phyloP scores from a whole-genome alignment of 192 early-diverging fungal genomes.

The Mortierella hygrophila region DNA sequence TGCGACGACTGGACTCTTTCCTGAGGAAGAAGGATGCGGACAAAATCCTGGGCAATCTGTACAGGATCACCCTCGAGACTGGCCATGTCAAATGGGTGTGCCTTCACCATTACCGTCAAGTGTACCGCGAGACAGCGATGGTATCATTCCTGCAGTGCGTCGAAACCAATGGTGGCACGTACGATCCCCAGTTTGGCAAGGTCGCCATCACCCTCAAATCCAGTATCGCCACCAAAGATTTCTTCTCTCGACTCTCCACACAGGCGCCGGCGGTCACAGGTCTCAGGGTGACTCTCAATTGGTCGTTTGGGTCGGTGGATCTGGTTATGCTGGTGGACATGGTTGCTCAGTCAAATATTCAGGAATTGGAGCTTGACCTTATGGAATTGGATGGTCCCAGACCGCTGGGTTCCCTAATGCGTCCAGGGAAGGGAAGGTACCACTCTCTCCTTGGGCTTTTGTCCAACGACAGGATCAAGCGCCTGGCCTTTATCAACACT shows the following conservation, averaged over 20 bases:
- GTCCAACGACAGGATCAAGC: background rate
- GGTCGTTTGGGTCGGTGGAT: constrained; percentile 7
- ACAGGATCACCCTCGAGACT: constrained; percentile 5
- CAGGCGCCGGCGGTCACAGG: constrained; percentile 6
- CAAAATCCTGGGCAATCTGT: constrained; percentile 34
- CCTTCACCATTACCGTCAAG: constrained; percentile 25
- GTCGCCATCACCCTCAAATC: background rate
- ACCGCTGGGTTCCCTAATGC: background rate
- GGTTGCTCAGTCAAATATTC: background rate
- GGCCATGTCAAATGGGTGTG: constrained; percentile 52
- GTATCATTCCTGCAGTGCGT: constrained; percentile 1
- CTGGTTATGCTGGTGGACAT: background rate
- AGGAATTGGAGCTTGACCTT: background rate
- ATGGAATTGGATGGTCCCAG: background rate
- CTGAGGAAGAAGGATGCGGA: constrained; percentile 18
- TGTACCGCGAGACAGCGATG: constrained; percentile 4
- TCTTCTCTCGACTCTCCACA: background rate
- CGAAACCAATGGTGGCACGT: background rate
- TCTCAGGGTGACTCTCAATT: background rate
- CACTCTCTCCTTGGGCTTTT: background rate
- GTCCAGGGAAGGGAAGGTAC: background rate
- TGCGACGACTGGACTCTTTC: constrained; percentile 18
- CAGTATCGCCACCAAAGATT: background rate
- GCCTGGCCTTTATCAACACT: background rate
- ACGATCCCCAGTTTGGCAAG: constrained; percentile 12